These are phyloP conservation scores for Schwanniomyces etchellsii DNA, from an alignment of 1,139 yeast species.

Conservation along the genomic window DNA sequence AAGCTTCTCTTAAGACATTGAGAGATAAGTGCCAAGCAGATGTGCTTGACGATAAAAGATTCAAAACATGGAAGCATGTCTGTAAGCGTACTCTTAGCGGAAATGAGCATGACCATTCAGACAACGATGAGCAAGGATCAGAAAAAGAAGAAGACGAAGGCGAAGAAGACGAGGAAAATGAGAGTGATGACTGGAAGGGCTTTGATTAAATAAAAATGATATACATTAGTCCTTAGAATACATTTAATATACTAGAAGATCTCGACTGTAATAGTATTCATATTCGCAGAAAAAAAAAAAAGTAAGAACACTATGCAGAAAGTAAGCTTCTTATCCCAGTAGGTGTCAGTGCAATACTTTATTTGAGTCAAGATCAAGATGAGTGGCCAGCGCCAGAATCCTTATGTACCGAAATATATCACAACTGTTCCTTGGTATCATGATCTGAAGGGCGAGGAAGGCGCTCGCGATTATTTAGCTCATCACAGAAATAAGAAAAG, in stretches of 20 bases:
- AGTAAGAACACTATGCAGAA: no score
- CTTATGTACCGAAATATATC: constrained; percentile 27
- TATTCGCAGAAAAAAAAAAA: no score
- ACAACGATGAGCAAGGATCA: constrained; percentile 13
- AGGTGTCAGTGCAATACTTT: neutral
- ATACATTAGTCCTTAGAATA: neutral
- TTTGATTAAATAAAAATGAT: constrained; percentile 11
- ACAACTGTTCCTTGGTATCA: constrained; percentile 27
- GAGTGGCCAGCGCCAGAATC: constrained; percentile 7
- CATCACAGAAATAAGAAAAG: constrained; percentile 16
- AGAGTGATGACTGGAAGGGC: constrained; percentile 23
- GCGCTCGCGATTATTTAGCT: constrained; percentile 14
- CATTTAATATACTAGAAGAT: no score
- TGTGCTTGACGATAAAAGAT: constrained; percentile 58
- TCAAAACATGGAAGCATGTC: constrained; percentile 70
- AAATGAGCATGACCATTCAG: constrained; percentile 33
- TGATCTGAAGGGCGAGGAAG: constrained; percentile 6
- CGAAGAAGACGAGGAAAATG: constrained; percentile 12
- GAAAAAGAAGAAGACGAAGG: constrained; percentile 10
- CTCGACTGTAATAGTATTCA: no score
- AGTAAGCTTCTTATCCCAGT: no score
- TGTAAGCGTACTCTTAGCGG: no score
- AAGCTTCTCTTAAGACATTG: constrained; percentile 56
- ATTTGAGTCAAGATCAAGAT: neutral
- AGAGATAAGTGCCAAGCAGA: constrained; percentile 63